Evolutionary conservation across 1,284 basidiomycete genomes (phyloP).

Genomic region (Irpex sp.): DNA sequence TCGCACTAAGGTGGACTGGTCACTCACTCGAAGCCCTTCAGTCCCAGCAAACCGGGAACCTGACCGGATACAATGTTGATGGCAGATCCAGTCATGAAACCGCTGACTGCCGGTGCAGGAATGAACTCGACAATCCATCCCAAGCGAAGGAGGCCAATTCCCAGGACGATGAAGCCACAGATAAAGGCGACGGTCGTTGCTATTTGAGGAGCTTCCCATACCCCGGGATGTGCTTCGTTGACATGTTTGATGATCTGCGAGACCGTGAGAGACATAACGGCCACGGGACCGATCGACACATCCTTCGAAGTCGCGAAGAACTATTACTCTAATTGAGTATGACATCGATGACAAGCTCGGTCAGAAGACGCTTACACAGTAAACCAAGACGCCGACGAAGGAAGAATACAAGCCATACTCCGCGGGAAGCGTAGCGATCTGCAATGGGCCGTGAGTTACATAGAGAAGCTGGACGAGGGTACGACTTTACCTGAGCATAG

Average conservation of each 20-base stretch:
- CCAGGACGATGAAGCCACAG: constrained; percentile 89
- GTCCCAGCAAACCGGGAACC: constrained; percentile 80
- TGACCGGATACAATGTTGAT: constrained; percentile 83
- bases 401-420: constrained; percentile 95
- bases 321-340: constrained; percentile 29
- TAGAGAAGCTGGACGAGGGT: neutral
- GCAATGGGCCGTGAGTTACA: constrained; percentile 20
- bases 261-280: constrained; percentile 91
- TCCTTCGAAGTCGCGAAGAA: constrained; percentile 95
- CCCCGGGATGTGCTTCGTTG: constrained; percentile 39
- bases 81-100: constrained; percentile 90
- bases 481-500: constrained; percentile 52
- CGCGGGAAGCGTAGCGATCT: constrained; percentile 78
- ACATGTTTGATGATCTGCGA: constrained; percentile 74
- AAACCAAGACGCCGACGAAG: constrained; percentile 83
- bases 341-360: constrained; percentile 10
- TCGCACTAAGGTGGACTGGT: neutral
- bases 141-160: constrained; percentile 80
- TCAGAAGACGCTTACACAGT: constrained; percentile 49
- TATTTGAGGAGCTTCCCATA: constrained; percentile 67
- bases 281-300: constrained; percentile 90
- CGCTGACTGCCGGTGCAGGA: constrained; percentile 83
- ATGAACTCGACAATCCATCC: constrained; percentile 98
- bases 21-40: constrained; percentile 70
- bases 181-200: constrained; percentile 83